Percentiles rank a stretch among this genome's conserved stretches.
These are phyloP conservation scores for Rhododendron henanense DNA, from an alignment of 148 eudicot species.

Conservation along the genomic window DNA sequence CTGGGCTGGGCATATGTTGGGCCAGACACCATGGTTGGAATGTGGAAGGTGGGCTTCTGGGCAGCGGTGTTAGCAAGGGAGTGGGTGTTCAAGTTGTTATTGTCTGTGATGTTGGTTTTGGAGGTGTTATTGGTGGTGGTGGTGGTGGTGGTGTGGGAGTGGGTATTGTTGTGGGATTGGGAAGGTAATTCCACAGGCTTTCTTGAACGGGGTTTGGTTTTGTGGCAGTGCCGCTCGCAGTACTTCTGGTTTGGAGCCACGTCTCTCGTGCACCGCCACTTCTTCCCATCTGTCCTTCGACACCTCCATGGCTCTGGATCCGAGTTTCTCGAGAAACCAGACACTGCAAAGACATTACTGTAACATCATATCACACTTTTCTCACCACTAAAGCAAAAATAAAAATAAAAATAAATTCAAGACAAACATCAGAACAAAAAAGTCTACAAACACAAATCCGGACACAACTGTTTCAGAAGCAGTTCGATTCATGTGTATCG, in stretches of 20 bases:
- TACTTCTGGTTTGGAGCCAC: conserved; percentile 83
- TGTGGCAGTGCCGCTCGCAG: conserved; percentile 80
- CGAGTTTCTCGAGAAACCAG: conserved; percentile 29
- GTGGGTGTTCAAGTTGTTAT: conserved; percentile 1
- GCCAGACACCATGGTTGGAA: conserved; percentile 22
- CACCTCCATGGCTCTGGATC: conserved; percentile 91
- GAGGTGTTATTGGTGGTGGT: background rate
- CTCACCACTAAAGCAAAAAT: background rate
- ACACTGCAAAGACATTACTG: conserved; percentile 12
- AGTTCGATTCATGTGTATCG: too few species aligned
- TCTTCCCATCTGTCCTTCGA: conserved; percentile 79
- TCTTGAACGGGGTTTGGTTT: conserved; percentile 82
- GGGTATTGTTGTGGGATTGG: conserved; percentile 8
- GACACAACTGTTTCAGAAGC: background rate
- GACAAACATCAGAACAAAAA: background rate
- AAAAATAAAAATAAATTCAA: background rate
- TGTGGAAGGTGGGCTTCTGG: conserved; percentile 13
- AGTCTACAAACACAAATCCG: background rate
- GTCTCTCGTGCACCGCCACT: conserved; percentile 84
- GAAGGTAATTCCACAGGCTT: conserved; percentile 79
- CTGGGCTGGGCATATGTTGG: conserved; percentile 40
- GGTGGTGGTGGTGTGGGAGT: background rate
- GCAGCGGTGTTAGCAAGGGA: background rate
- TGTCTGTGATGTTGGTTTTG: background rate
- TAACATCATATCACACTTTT: background rate